Conservation (phyloP, 495 filamentous ascomycete genomes). For the Aspergillus nanangensis region DNA sequence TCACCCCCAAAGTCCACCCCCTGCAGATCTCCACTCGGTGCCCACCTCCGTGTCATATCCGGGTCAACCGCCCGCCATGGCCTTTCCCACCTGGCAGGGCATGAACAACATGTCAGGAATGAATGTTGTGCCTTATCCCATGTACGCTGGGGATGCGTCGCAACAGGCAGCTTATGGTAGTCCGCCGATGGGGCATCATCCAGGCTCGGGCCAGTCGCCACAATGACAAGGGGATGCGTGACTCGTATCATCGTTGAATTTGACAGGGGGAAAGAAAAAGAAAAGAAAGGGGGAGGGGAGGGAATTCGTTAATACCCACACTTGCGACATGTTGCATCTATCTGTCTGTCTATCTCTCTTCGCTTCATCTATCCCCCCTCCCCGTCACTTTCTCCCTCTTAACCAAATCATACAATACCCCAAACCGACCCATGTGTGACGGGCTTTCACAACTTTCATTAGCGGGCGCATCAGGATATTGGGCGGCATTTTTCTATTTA, state of each 20-base stretch:
- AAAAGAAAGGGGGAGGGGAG: neutral
- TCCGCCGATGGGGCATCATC: slow-evolving; percentile 37
- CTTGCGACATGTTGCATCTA: too few species aligned
- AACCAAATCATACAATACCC: too few species aligned
- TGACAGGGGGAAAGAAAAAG: neutral
- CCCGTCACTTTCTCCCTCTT: too few species aligned
- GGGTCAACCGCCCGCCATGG: slow-evolving; percentile 27
- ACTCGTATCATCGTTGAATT: neutral
- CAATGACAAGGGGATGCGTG: slow-evolving; percentile 8
- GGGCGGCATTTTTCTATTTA: too few species aligned
- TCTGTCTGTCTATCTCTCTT: too few species aligned
- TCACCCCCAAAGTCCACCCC: slow-evolving; percentile 26
- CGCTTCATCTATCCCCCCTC: too few species aligned
- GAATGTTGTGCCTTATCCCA: slow-evolving; percentile 34
- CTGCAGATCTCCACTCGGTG: slow-evolving; percentile 24
- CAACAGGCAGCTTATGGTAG: slow-evolving; percentile 27
- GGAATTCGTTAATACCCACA: too few species aligned
- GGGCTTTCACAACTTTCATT: too few species aligned
- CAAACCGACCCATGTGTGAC: too few species aligned
- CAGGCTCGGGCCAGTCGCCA: slow-evolving; percentile 23
- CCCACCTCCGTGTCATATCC: slow-evolving; percentile 33
- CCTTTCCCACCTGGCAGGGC: slow-evolving; percentile 33
- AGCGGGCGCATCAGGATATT: too few species aligned
- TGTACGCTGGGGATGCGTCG: slow-evolving; percentile 29
- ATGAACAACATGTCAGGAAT: slow-evolving; percentile 32